These are phyloP conservation scores for Phytophthora multivora DNA, from an alignment of 352 stramenopile genomes.

Conservation along the genomic window DNA sequence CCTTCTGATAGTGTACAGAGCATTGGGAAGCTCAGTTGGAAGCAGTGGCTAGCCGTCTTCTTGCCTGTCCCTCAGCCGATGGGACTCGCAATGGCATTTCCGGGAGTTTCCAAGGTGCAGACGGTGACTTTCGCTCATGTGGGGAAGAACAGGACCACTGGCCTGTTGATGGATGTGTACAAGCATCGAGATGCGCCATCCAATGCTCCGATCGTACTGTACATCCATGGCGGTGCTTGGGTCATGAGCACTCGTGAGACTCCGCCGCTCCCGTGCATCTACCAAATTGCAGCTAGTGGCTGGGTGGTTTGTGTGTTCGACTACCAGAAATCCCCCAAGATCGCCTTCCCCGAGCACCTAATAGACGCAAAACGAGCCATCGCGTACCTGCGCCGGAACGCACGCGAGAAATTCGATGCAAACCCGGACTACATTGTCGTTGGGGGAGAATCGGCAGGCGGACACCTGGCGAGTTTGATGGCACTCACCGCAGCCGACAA, in stretches of 20 bases:
- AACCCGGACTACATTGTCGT: slow-evolving; percentile 76
- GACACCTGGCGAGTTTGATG: slow-evolving; percentile 71
- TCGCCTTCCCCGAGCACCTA: slow-evolving; percentile 68
- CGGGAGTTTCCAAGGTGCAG: slow-evolving; percentile 51
- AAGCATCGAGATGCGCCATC: slow-evolving; percentile 48
- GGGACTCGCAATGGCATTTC: slow-evolving; percentile 53
- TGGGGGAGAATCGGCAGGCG: slow-evolving; percentile 69
- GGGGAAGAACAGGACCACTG: slow-evolving; percentile 59
- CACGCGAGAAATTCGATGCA: slow-evolving; percentile 46
- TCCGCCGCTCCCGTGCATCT: slow-evolving; percentile 60
- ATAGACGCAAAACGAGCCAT: slow-evolving; percentile 76
- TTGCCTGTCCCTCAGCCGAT: slow-evolving; percentile 63
- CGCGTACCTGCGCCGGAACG: slow-evolving; percentile 65
- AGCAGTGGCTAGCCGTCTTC: slow-evolving; percentile 62
- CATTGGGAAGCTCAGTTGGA: slow-evolving; percentile 54
- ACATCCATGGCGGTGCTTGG: slow-evolving; percentile 83
- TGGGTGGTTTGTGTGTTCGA: slow-evolving; percentile 83
- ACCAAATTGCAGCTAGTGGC: slow-evolving; percentile 55
- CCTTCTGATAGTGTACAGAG: slow-evolving; percentile 27
- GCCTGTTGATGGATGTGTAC: slow-evolving; percentile 79
- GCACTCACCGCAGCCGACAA: slow-evolving; percentile 69
- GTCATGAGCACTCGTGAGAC: slow-evolving; percentile 58
- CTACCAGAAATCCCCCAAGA: slow-evolving; percentile 74
- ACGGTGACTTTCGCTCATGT: slow-evolving; percentile 73
- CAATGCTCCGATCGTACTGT: slow-evolving; percentile 76